phyloP scores from a whole-genome alignment of 129 eudicot genomes.

The Flaveria bidentis region DNA sequence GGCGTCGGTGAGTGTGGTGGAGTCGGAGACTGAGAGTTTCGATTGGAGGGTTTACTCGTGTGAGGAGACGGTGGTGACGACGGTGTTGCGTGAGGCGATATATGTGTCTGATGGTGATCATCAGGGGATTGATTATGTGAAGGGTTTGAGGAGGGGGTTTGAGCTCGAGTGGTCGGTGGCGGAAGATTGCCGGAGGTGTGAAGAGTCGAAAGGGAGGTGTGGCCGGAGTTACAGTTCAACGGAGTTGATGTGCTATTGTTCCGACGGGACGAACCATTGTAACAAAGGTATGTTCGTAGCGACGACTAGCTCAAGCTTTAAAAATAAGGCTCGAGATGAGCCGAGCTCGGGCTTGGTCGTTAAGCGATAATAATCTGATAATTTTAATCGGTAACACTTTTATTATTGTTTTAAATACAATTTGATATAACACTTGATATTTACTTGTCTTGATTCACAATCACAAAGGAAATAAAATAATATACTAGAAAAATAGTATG shows the following conservation, averaged over 20 bases:
- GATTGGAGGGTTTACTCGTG: conserved; percentile 10
- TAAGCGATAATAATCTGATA: no score
- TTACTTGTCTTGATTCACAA: no score
- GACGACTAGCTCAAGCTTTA: no score
- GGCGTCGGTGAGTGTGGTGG: background rate
- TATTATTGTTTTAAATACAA: no score
- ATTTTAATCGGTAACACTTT: no score
- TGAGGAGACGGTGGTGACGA: background rate
- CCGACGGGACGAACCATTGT: background rate
- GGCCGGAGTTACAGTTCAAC: background rate
- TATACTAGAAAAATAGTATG: no score
- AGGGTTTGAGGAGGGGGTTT: background rate
- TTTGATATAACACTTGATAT: no score
- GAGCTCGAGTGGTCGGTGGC: background rate
- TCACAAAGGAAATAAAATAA: no score
- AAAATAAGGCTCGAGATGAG: no score
- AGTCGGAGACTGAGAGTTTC: background rate
- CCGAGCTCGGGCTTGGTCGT: no score
- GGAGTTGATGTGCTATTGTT: conserved; percentile 12
- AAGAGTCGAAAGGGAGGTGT: conserved; percentile 17
- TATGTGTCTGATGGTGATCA: background rate
- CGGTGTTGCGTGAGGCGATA: conserved; percentile 14
- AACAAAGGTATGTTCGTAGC: background rate
- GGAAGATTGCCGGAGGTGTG: conserved; percentile 7
- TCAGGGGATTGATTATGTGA: conserved; percentile 10